Evolutionary conservation across 1,139 yeast genomes (phyloP), one percentile per base, ranked within the genome.

Genomic region (Pichia cactophila): DNA sequence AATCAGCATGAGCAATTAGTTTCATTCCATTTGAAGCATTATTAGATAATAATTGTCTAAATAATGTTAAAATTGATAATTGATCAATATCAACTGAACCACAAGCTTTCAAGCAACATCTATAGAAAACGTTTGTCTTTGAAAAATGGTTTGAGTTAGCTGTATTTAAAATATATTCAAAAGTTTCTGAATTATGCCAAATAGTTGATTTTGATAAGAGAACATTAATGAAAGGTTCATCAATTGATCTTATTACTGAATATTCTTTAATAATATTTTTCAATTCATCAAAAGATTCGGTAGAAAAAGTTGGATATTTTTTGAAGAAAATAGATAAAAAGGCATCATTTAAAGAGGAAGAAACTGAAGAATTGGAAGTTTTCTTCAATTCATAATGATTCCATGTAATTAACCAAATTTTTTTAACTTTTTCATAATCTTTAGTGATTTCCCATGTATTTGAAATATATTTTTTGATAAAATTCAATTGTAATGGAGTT

Each of bases 211-310:
- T 82, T 40, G 89, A 78, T 51, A 88, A 72, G 48, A 87, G 72
- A 33, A 88, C 85, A 67, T 89, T 89, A 64, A 88, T 77, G 61
- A 89, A 85, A 3, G 86, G 80, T 63, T 86, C 88, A 64, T 84
- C 89, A 50, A 81, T 71, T 23, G 77, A 71, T 61, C 80, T 80
- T 54, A 78, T 70, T 44, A 72, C 72, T 46, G 79, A 75, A 65
- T 85, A 85, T 38, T 73, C 69, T 33, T 74, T 66, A 54, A 86
- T 81, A 40, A 84, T 65, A 38, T 76, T 72, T 58, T 78, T 79
- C 57, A 89, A 75, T 57, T 76, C 72, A 46, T 64, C 67, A 54
- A 82, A 75, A 2, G 90, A 84, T 55, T 78, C 80, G 9, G 69
- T 70, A 48, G 78, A 74, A 54, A 78, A 77, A 33, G 64, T 66